These are phyloP conservation scores for Aspergillus homomorphus DNA, from an alignment of 495 filamentous ascomycete species.

Conservation along the genomic window DNA sequence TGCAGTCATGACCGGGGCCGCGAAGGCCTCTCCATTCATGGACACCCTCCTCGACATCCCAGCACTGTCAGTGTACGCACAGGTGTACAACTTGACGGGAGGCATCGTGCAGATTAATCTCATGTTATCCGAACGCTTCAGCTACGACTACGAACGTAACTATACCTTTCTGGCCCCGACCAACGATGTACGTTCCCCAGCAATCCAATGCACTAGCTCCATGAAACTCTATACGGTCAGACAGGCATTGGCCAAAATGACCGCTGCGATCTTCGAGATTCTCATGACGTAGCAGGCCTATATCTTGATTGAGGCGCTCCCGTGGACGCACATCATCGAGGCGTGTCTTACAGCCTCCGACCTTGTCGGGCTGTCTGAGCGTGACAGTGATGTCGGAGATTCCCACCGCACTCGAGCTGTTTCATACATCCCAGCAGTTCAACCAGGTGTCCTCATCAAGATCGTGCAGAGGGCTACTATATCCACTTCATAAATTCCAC, in stretches of 20 bases:
- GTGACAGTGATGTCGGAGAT: not conserved
- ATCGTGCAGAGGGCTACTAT: not conserved
- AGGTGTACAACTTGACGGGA: not conserved
- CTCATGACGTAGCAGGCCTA: not conserved
- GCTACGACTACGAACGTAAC: not conserved
- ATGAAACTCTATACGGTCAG: too few relatives aligned
- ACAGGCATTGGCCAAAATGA: not conserved
- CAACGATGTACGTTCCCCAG: not conserved
- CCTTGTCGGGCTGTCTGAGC: not conserved
- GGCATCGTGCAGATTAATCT: not conserved
- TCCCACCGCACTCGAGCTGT: not conserved
- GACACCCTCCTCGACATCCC: not conserved
- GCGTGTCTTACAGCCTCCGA: not conserved
- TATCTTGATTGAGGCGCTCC: not conserved
- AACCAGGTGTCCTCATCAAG: not conserved
- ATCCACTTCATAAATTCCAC: not conserved
- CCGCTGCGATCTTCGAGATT: not conserved
- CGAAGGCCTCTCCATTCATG: not conserved
- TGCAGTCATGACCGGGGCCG: not conserved
- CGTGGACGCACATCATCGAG: slow-evolving; percentile 1
- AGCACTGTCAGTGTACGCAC: not conserved
- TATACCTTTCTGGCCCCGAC: not conserved
- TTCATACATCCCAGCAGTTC: not conserved
- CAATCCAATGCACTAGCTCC: not conserved
- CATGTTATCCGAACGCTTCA: not conserved